Evolutionary conservation across 1,284 basidiomycete species (phyloP).

Genomic region (Puccinia novopanici): DNA sequence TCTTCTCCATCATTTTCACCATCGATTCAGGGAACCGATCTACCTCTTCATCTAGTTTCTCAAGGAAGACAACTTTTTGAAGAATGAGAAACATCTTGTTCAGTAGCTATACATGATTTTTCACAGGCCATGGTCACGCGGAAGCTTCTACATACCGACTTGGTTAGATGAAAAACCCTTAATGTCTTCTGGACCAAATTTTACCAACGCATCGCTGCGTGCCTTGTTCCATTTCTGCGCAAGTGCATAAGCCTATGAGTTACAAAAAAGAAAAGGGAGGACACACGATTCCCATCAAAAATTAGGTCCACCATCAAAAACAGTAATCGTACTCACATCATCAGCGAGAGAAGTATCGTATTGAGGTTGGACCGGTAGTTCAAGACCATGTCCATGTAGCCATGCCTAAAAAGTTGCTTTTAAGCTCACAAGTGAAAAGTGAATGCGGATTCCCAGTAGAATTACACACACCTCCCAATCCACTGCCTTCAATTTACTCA

Average conservation of each 20-base stretch:
- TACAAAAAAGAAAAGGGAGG: not conserved
- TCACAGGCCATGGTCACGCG: too few species aligned
- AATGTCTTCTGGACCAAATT: constrained; percentile 42
- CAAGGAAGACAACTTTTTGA: constrained; percentile 48
- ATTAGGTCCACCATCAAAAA: not conserved
- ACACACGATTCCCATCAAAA: not conserved
- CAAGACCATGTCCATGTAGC: constrained; percentile 56
- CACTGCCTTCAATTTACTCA: constrained; percentile 71
- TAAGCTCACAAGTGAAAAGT: not conserved
- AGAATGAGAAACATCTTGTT: not conserved
- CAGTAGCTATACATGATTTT: too few species aligned
- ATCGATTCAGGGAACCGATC: constrained; percentile 14
- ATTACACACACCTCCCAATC: constrained; percentile 74
- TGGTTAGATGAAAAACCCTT: constrained; percentile 45
- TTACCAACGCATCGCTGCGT: constrained; percentile 58
- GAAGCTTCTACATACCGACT: constrained; percentile 32
- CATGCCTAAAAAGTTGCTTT: constrained; percentile 50
- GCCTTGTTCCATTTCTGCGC: constrained; percentile 76
- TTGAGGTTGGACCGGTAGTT: constrained; percentile 76
- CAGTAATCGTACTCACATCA: constrained; percentile 63
- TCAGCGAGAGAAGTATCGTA: constrained; percentile 81
- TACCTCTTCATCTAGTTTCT: constrained; percentile 37
- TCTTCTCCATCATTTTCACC: constrained; percentile 27
- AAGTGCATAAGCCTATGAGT: constrained; percentile 63
- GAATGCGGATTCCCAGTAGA: too few species aligned